Evolutionary conservation across 2,329 filamentous ascomycete genomes (phyloP).

Genomic region (Ascochyta rabiei): DNA sequence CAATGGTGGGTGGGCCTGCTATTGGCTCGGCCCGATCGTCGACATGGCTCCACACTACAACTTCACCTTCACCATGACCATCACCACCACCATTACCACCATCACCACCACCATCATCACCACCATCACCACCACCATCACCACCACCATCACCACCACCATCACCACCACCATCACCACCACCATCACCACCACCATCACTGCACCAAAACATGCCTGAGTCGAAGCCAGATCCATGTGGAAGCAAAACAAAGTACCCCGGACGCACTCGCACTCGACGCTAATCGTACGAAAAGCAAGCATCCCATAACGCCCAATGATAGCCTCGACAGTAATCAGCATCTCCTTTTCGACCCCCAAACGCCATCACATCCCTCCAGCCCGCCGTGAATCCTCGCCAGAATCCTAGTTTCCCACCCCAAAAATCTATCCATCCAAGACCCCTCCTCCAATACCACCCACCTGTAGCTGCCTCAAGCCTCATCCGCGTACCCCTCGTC

Average conservation of each 20-base stretch:
- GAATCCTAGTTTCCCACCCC: neutral
- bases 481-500: conserved; percentile 44
- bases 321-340: conserved; percentile 18
- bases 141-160: neutral
- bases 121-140: neutral
- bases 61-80: neutral
- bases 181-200: neutral
- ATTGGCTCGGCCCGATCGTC: conserved; percentile 7
- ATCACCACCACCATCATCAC: neutral
- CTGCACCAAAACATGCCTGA: neutral
- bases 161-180: neutral
- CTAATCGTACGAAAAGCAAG: conserved; percentile 17
- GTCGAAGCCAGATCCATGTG: neutral
- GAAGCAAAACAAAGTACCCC: neutral
- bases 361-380: neutral
- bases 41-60: neutral
- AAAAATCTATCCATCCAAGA: neutral
- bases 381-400: neutral
- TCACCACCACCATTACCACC: neutral
- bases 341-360: neutral
- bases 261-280: conserved; percentile 17
- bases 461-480: conserved; percentile 9
- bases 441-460: neutral
- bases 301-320: conserved; percentile 18
- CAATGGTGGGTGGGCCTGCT: conserved; percentile 11